Evolutionary conservation across 2,329 filamentous ascomycete genomes (phyloP).

Genomic region (Beauveria varroae): DNA sequence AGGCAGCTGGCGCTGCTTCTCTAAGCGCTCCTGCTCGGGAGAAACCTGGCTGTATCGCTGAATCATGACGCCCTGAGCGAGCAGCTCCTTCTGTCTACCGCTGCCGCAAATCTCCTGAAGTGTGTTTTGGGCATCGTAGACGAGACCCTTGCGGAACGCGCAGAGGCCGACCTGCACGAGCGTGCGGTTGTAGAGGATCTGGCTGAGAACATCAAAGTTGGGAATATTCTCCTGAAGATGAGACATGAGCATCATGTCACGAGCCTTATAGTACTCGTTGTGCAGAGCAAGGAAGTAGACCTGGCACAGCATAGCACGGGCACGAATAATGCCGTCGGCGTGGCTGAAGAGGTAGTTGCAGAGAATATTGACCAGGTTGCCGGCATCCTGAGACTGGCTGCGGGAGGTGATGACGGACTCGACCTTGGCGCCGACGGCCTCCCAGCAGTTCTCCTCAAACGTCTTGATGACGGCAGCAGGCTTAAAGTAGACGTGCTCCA

Average conservation of each 20-base stretch:
- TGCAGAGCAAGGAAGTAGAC: slow-evolving; percentile 98
- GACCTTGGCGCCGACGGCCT: slow-evolving; percentile 59
- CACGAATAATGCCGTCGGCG: slow-evolving; percentile 92
- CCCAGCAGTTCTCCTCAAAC: slow-evolving; percentile 92
- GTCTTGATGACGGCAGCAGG: slow-evolving; percentile 88
- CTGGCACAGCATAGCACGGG: slow-evolving; percentile 94
- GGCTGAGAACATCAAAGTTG: slow-evolving; percentile 93
- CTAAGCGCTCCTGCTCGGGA: slow-evolving; percentile 93
- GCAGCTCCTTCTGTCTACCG: slow-evolving; percentile 92
- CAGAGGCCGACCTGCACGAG: slow-evolving; percentile 97
- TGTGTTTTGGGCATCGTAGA: slow-evolving; percentile 96
- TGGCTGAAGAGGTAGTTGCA: slow-evolving; percentile 93
- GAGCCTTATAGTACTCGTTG: slow-evolving; percentile 94
- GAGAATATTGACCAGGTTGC: slow-evolving; percentile 72
- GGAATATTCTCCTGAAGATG: slow-evolving; percentile 95
- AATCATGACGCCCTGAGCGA: slow-evolving; percentile 97
- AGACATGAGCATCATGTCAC: slow-evolving; percentile 99
- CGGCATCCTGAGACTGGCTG: slow-evolving; percentile 57
- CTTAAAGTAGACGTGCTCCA: slow-evolving; percentile 99
- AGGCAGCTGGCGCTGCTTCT: slow-evolving; percentile 93
- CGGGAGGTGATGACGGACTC: slow-evolving; percentile 79
- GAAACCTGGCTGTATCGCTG: slow-evolving; percentile 95
- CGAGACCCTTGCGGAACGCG: slow-evolving; percentile 91
- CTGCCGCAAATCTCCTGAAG: slow-evolving; percentile 97
- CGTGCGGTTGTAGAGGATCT: slow-evolving; percentile 98